Conservation (phyloP, 805 yeast species). For the Jamesozyma spencerorum region DNA sequence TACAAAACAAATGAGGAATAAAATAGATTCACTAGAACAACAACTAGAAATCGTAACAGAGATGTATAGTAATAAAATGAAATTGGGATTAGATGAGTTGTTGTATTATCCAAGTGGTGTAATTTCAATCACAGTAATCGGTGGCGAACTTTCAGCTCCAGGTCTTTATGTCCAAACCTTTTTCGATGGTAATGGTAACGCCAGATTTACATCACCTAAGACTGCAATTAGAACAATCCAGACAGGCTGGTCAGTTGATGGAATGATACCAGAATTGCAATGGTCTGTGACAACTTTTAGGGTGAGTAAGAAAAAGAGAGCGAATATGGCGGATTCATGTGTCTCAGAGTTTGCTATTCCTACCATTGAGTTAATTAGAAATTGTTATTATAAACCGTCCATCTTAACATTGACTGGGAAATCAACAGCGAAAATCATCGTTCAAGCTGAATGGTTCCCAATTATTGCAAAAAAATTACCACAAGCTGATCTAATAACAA, state of each 20-base stretch:
- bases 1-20: conserved; percentile 17
- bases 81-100: conserved; percentile 48
- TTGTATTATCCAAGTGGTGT: conserved; percentile 59
- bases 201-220: conserved; percentile 45
- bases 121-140: conserved; percentile 50
- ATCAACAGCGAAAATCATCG: conserved; percentile 39
- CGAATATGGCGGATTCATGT: conserved; percentile 44
- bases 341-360: conserved; percentile 54
- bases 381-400: conserved; percentile 49
- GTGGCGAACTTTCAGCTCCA: conserved; percentile 42
- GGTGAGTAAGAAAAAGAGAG: conserved; percentile 42
- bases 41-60: conserved; percentile 30
- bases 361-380: conserved; percentile 49
- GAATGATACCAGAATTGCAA: conserved; percentile 58
- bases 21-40: conserved; percentile 18
- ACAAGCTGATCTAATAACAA: conserved; percentile 56
- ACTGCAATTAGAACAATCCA: conserved; percentile 28
- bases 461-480: conserved; percentile 49
- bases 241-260: conserved; percentile 51
- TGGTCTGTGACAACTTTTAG: conserved; percentile 57
- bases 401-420: conserved; percentile 45
- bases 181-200: conserved; percentile 61
- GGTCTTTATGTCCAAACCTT: conserved; percentile 58
- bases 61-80: conserved; percentile 33
- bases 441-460: conserved; percentile 70